phyloP scores from a whole-genome alignment of 805 yeast species.

The Jamesozyma jinghongensis region DNA sequence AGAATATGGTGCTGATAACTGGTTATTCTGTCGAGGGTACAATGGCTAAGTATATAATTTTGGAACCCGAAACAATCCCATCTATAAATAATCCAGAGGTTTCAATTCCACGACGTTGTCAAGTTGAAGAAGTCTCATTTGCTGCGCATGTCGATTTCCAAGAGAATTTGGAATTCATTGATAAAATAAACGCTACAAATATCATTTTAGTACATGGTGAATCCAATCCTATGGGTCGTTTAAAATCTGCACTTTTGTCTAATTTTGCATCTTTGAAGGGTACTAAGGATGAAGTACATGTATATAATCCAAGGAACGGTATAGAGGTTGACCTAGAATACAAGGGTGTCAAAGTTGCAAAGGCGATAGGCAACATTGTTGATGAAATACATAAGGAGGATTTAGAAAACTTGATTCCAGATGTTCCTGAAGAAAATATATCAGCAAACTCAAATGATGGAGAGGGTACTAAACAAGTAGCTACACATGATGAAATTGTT shows the following conservation, averaged over 20 bases:
- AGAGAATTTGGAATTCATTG: conserved; percentile 87
- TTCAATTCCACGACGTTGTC: conserved; percentile 76
- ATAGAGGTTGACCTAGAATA: conserved; percentile 68
- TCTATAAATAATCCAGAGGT: conserved; percentile 73
- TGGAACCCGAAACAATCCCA: conserved; percentile 88
- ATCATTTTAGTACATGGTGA: conserved; percentile 96
- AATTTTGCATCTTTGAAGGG: conserved; percentile 75
- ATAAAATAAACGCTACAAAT: conserved; percentile 71
- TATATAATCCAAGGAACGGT: conserved; percentile 88
- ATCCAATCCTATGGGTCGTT: conserved; percentile 95
- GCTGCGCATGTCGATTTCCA: conserved; percentile 99
- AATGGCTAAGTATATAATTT: conserved; percentile 80
- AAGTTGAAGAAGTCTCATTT: conserved; percentile 88
- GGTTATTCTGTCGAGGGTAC: conserved; percentile 99
- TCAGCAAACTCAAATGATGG: conserved; percentile 1
- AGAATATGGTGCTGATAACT: conserved; percentile 77
- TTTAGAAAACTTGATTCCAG: conserved; percentile 10
- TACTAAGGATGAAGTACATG: conserved; percentile 82
- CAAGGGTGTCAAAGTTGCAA: conserved; percentile 77
- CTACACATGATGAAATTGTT: conserved; percentile 27
- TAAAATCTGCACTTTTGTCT: conserved; percentile 84
- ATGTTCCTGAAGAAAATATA: not conserved
- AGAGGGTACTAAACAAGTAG: conserved; percentile 29
- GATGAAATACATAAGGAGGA: conserved; percentile 35
- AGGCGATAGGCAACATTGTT: conserved; percentile 54